phyloP scores from a whole-genome alignment of 371 early-diverging fungal genomes.

The Haplosporangium sp. region DNA sequence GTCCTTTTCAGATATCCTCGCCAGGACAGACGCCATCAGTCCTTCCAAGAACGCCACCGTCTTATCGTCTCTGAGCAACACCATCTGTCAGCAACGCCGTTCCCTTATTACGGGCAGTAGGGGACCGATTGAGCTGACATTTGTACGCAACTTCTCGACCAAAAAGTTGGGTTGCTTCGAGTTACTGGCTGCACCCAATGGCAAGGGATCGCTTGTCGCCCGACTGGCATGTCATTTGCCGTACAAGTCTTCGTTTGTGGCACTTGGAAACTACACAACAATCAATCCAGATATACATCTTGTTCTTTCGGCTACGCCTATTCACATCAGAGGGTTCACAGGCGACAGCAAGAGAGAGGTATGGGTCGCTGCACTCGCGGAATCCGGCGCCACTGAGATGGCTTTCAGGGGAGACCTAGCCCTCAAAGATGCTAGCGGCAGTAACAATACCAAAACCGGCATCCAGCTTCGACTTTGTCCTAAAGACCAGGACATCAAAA shows the following conservation, averaged over 20 bases:
- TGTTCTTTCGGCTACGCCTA: conserved; percentile 74
- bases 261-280: conserved; percentile 72
- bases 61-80: conserved; percentile 58
- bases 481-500: conserved; percentile 46
- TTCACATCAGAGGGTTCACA: conserved; percentile 59
- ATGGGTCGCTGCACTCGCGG: conserved; percentile 75
- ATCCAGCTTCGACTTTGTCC: conserved; percentile 64
- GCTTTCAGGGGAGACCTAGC: conserved; percentile 59
- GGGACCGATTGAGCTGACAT: conserved; percentile 65
- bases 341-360: conserved; percentile 58
- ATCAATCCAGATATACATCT: conserved; percentile 64
- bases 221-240: conserved; percentile 63
- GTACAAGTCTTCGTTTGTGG: conserved; percentile 76
- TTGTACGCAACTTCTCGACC: conserved; percentile 78
- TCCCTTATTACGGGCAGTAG: conserved; percentile 7
- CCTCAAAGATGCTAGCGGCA: conserved; percentile 49
- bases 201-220: conserved; percentile 24
- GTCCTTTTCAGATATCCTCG: conserved; percentile 71
- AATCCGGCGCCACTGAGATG: conserved; percentile 66
- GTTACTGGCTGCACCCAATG: conserved; percentile 28
- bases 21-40: conserved; percentile 61
- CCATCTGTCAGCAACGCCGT: conserved; percentile 64
- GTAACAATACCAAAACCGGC: conserved; percentile 58
- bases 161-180: conserved; percentile 61
- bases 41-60: conserved; percentile 42